Base-by-base conservation (phyloP, 371 early-diverging fungal genomes). In the Rhizopus stolonifer region DNA sequence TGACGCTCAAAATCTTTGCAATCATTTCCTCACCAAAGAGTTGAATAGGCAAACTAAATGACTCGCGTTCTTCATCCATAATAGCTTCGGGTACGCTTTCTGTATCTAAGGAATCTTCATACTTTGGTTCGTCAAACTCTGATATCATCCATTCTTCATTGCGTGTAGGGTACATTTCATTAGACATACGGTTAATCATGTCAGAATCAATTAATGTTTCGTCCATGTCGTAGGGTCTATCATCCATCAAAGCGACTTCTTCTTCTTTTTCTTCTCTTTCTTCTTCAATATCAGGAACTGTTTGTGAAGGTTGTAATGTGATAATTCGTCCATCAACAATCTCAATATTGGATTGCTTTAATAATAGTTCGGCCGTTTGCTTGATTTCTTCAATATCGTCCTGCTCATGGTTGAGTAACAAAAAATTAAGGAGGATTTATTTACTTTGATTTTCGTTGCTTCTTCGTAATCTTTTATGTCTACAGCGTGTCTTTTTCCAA, bases 401-500 rank as follows among this genome's bases (percentile, higher is more conserved):
- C 61, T 60, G 29, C 13, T n/a, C 23, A 36, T 14, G 3, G n/a
- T 3, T 19, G 7, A 29, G 10, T 7, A 29, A 29, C 4, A 29
- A 29, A 29, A 29, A 29, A 29, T 7, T 29, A 29, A 29, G 31
- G 11, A 23, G n/a, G 21, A 8, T 33, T 17, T 29, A 23, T 46
- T 21, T 67, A 81, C 86, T 76, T 90, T 89, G 19, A 83, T 66
- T 36, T 82, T 80, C 47, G 85, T 87, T 1, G 91, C 91, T 55
- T 79, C 70, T 45, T 88, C 90, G 60, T 85, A 91, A 24, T 91
- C 88, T 53, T 90, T 89, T 15, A 65, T 65, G 33, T 82, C 74
- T 2, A 86, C 83, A 4, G 88, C 86, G 23, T 77, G 67, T 17
- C 74, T 69, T 53, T 89, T 89, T 24, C 75, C 62, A 38, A 70